Conservation (phyloP, 345 rosid species). For the Lagerstroemia speciosa region DNA sequence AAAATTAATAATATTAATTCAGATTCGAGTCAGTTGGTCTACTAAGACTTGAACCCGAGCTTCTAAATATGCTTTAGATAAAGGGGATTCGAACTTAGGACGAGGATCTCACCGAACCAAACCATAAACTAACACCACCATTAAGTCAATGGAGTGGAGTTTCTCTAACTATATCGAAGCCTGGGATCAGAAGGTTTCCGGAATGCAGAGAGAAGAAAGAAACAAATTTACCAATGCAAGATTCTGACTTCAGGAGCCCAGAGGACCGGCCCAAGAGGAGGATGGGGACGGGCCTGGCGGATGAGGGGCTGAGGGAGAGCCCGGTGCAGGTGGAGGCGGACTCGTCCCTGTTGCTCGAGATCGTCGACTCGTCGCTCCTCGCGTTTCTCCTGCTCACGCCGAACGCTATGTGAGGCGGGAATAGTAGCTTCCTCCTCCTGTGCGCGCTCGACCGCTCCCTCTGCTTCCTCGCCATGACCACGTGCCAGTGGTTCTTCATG, state of each 20-base stretch:
- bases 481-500: constrained; percentile 97
- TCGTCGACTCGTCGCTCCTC: constrained; percentile 34
- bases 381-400: constrained; percentile 10
- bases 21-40: too few relatives aligned
- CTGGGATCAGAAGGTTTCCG: background rate
- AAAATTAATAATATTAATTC: too few relatives aligned
- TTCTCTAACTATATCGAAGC: too few relatives aligned
- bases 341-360: constrained; percentile 27
- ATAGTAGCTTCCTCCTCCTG: constrained; percentile 28
- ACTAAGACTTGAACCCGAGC: too few relatives aligned
- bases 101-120: too few relatives aligned
- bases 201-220: background rate
- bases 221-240: constrained; percentile 24
- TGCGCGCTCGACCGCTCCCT: constrained; percentile 53
- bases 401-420: constrained; percentile 10
- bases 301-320: constrained; percentile 51
- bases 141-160: too few relatives aligned
- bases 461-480: constrained; percentile 79
- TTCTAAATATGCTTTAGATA: too few relatives aligned
- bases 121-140: too few relatives aligned
- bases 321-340: constrained; percentile 54
- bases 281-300: constrained; percentile 21
- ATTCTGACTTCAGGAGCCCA: background rate
- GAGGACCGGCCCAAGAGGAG: constrained; percentile 11
- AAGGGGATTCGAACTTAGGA: too few relatives aligned